Base-by-base conservation (phyloP, 768 basidiomycete genomes). In the Collybia mongolica region DNA sequence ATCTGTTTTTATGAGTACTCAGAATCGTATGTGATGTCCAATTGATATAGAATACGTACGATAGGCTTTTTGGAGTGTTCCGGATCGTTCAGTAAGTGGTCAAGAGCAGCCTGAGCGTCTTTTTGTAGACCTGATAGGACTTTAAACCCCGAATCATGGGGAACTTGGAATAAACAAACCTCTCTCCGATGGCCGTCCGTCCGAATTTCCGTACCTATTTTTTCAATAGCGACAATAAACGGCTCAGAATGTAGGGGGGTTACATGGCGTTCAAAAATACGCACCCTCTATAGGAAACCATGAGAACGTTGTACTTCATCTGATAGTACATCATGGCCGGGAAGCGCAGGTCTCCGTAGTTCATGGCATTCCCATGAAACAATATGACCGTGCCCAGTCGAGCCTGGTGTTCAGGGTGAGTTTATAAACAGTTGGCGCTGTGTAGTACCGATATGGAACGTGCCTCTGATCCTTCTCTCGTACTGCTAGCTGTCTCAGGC, bases 231-330 rank as follows among this genome's bases (percentile, higher is more conserved):
- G 17, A 4, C 35, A 5, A 9, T n/a, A 14, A 28, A 26, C 6
- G 5, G 26, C 23, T 5, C 22, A 37, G 3, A 37, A 26, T 37
- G 46, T 52, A 47, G 24, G 24, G 24, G 24, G 24, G 18, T 29
- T 3, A 12, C 49, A 15, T 23, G 15, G 41, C 44, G 29, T 22
- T 26, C 44, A 44, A 18, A 28, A 14, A 44, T 15, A 67, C 83
- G 48, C 60, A 88, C 87, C 93, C 93, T 49, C 95, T 75, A 65
- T 98, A 98, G 39, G 90, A 93, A 4, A 93, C 67, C 73, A 93
- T 86, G 42, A 97, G 71, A 0, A 95, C 91, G 57, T 94, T 93
- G 61, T 89, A 95, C 17, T 83, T 75, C 75, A 84, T 77, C 56
- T 76, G 17, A 77, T 83, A 57, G 94, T 88, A 26, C 83, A 69